Conservation (phyloP, 805 yeast genomes). For the Vanderwaltozyma yarrowii region DNA sequence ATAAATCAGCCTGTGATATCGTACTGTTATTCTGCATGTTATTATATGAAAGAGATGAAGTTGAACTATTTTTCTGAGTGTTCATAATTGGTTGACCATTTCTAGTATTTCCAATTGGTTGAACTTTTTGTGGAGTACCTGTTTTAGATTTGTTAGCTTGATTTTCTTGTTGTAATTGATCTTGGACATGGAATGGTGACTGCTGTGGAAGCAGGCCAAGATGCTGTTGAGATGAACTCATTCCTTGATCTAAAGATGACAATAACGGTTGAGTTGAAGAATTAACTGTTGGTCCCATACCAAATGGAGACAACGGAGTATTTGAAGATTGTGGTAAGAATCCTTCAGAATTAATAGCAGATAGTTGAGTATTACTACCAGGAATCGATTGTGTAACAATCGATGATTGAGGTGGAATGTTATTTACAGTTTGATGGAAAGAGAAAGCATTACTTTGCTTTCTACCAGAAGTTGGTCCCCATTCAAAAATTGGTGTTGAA, state of each 20-base stretch:
- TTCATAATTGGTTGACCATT: conserved; percentile 7
- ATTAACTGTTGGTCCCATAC: background rate
- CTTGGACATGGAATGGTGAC: background rate
- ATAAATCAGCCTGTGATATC: conserved; percentile 46
- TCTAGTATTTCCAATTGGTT: conserved; percentile 11
- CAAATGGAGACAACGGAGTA: conserved; percentile 1
- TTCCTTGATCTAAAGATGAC: background rate
- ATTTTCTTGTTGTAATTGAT: conserved; percentile 3
- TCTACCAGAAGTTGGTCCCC: conserved; percentile 16
- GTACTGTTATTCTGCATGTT: conserved; percentile 11
- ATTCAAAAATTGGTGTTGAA: conserved; percentile 24
- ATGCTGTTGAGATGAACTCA: conserved; percentile 1
- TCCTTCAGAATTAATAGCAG: conserved; percentile 1
- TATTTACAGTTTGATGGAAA: conserved; percentile 1
- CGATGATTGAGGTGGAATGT: background rate
- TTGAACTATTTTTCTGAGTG: conserved; percentile 19
- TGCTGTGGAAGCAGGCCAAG: background rate
- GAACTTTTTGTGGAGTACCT: conserved; percentile 13
- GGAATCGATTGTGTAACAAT: background rate
- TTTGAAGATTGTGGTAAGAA: conserved; percentile 1
- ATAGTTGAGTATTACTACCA: background rate
- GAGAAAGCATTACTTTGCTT: conserved; percentile 7
- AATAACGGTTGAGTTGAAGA: conserved; percentile 1
- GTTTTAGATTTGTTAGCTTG: conserved; percentile 3
- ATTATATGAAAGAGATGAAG: conserved; percentile 21